These are phyloP conservation scores for Lentinula novae-zelandiae DNA, from an alignment of 1,284 basidiomycete species.

Conservation along the genomic window DNA sequence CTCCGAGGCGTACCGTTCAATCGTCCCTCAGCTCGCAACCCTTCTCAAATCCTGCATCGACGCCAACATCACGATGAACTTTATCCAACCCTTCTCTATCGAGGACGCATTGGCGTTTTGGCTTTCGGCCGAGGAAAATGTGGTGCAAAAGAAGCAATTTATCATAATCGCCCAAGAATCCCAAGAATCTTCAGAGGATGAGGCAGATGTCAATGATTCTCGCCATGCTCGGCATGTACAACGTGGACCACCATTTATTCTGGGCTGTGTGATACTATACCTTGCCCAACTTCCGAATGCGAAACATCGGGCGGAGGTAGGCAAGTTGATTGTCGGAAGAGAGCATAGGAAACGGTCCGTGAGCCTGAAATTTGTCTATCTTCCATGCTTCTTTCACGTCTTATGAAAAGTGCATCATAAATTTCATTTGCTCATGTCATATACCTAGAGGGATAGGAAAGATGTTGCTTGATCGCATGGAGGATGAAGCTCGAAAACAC, in stretches of 20 bases:
- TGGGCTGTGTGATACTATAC: constrained; percentile 7
- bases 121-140: background rate
- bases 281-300: constrained; percentile 5
- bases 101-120: constrained; percentile 2
- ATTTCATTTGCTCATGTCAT: background rate
- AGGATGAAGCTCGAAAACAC: constrained; percentile 3
- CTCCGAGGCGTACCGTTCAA: background rate
- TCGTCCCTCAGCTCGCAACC: background rate
- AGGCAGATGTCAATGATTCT: background rate
- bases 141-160: background rate
- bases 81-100: constrained; percentile 2
- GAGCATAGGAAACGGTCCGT: constrained; percentile 6
- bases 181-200: no score
- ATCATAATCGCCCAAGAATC: constrained; percentile 3
- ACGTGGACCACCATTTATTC: background rate
- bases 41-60: constrained; percentile 4
- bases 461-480: background rate
- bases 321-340: constrained; percentile 3
- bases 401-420: background rate
- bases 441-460: background rate
- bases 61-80: constrained; percentile 7
- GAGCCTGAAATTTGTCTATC: background rate
- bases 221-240: no score
- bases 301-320: constrained; percentile 7
- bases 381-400: background rate